Conservation (phyloP, 805 yeast genomes). For the Crinitomyces ghanaensis region DNA sequence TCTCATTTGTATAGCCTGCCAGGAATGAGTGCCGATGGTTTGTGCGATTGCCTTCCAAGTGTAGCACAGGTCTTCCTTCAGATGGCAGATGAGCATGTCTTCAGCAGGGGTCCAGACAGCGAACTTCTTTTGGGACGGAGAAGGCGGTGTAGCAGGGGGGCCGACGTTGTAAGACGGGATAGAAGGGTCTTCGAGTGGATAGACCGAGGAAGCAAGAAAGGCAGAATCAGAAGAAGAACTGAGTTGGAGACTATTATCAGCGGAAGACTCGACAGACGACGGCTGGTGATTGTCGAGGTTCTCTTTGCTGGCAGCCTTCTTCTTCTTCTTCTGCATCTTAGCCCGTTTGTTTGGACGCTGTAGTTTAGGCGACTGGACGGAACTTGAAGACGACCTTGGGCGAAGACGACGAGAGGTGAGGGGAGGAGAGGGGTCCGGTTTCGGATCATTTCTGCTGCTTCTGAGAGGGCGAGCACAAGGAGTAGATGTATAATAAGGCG, state of each 20-base stretch:
- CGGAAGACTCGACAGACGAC: neutral
- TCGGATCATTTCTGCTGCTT: no score
- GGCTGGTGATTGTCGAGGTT: no score
- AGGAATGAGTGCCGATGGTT: slow-evolving; percentile 23
- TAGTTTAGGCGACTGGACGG: no score
- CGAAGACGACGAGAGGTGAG: no score
- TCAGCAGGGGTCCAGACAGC: slow-evolving; percentile 12
- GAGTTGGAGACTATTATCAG: neutral
- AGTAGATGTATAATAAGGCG: no score
- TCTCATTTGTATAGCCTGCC: slow-evolving; percentile 40
- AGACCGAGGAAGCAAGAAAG: neutral
- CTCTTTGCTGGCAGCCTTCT: no score
- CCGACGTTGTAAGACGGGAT: neutral
- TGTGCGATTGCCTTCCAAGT: slow-evolving; percentile 32
- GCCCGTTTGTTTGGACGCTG: no score
- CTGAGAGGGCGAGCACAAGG: no score
- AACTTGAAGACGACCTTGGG: no score
- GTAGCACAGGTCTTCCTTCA: slow-evolving; percentile 27
- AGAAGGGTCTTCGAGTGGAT: neutral
- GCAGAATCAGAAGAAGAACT: neutral
- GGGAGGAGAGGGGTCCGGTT: no score
- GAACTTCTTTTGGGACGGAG: neutral
- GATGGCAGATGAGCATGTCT: slow-evolving; percentile 11
- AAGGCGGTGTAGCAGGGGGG: neutral
- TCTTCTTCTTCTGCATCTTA: no score